phyloP scores from a whole-genome alignment of 768 basidiomycete species.

The Termitomyces sp. region DNA sequence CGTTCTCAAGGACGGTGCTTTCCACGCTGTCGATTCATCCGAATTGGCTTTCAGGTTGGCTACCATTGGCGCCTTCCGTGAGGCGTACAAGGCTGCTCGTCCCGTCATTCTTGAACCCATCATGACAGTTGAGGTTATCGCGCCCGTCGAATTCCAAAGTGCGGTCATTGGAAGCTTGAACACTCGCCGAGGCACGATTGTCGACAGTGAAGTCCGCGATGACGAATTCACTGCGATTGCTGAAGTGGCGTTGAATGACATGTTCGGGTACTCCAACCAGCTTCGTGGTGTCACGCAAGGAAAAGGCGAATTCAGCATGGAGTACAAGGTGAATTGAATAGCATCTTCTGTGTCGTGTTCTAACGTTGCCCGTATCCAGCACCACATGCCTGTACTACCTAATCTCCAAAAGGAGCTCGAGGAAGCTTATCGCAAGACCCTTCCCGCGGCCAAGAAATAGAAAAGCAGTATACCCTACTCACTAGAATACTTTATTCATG shows the following conservation, averaged over 20 bases:
- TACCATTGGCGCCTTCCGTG: conserved; percentile 89
- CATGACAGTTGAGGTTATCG: conserved; percentile 97
- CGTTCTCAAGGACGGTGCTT: conserved; percentile 88
- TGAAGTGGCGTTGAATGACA: conserved; percentile 94
- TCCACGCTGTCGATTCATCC: conserved; percentile 93
- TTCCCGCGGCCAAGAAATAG: conserved; percentile 71
- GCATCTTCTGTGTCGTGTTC: conserved; percentile 7
- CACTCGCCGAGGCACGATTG: conserved; percentile 86
- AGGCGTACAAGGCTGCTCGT: conserved; percentile 73
- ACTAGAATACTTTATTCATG: conserved; percentile 10
- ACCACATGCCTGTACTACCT: conserved; percentile 81
- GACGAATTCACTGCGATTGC: conserved; percentile 93
- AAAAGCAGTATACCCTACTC: conserved; percentile 16
- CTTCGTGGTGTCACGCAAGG: conserved; percentile 94
- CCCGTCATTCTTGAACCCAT: conserved; percentile 94
- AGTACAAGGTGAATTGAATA: conserved; percentile 58
- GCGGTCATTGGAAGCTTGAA: conserved; percentile 93
- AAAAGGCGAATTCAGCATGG: conserved; percentile 88
- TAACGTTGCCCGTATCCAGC: conserved; percentile 35
- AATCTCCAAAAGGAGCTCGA: conserved; percentile 87
- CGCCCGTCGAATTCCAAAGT: conserved; percentile 95
- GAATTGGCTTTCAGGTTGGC: conserved; percentile 94
- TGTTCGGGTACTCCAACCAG: conserved; percentile 97
- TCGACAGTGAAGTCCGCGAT: conserved; percentile 94
- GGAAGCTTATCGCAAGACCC: conserved; percentile 80